These are phyloP conservation scores for Cryoendolithus antarcticus DNA, from an alignment of 2,329 filamentous ascomycete genomes.

Conservation along the genomic window DNA sequence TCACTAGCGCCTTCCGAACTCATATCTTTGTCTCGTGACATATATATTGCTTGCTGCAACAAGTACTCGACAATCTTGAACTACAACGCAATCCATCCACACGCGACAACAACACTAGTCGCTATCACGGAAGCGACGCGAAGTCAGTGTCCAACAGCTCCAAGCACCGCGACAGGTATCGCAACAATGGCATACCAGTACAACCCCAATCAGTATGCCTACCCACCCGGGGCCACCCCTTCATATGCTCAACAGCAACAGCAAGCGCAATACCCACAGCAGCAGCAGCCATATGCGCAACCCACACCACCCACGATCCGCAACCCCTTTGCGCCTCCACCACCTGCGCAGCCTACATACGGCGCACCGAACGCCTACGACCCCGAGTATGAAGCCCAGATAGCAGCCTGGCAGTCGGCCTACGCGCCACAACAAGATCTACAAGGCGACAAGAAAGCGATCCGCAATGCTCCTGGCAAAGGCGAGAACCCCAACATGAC, in stretches of 20 bases:
- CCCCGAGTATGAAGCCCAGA: conserved; percentile 77
- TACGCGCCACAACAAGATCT: conserved; percentile 1
- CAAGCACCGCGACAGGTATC: too few relatives aligned
- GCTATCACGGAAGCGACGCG: too few relatives aligned
- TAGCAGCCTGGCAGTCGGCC: conserved; percentile 83
- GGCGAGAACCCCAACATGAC: conserved; percentile 2
- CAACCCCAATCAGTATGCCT: conserved; percentile 11
- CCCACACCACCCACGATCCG: conserved; percentile 52
- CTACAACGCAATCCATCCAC: too few relatives aligned
- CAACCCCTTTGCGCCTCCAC: conserved; percentile 65
- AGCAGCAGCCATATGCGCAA: conserved; percentile 4
- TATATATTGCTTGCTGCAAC: too few relatives aligned
- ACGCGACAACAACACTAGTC: too few relatives aligned
- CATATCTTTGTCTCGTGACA: too few relatives aligned
- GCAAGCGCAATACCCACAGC: conserved; percentile 16
- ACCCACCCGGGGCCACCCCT: conserved; percentile 19
- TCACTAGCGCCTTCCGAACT: too few relatives aligned
- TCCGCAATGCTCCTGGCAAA: conserved; percentile 2
- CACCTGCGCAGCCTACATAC: conserved; percentile 23
- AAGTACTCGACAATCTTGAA: too few relatives aligned
- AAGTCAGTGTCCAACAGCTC: too few relatives aligned
- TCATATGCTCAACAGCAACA: conserved; percentile 34
- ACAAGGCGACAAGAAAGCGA: background rate
- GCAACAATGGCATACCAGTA: conserved; percentile 4
- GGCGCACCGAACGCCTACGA: conserved; percentile 36